These are phyloP conservation scores for Xylaria cubensis DNA, from an alignment of 495 filamentous ascomycete species.

Conservation along the genomic window DNA sequence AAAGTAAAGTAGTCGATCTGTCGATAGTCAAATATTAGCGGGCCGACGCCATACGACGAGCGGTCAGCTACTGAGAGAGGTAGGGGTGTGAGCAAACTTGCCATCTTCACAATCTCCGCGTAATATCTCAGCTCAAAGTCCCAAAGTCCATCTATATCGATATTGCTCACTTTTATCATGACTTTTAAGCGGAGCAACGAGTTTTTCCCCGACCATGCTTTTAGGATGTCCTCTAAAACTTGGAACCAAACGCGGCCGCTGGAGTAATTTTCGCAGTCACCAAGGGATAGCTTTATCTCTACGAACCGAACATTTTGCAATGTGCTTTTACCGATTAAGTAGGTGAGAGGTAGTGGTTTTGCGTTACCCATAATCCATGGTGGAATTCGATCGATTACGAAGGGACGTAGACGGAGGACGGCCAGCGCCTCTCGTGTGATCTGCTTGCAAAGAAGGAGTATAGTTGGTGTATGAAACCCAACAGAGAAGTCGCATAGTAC, in stretches of 20 bases:
- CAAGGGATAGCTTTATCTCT: conserved; percentile 42
- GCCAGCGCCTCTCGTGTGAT: conserved; percentile 44
- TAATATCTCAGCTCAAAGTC: conserved; percentile 36
- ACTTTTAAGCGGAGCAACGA: conserved; percentile 38
- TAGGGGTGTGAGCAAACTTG: conserved; percentile 23
- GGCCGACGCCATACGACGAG: conserved; percentile 7
- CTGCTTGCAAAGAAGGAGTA: conserved; percentile 46
- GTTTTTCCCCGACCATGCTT: conserved; percentile 36
- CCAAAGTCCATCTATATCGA: conserved; percentile 33
- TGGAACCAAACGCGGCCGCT: conserved; percentile 42
- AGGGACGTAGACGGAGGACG: conserved; percentile 32
- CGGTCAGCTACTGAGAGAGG: background rate
- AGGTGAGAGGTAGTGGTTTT: conserved; percentile 36
- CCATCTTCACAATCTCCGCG: conserved; percentile 25
- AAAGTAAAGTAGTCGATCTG: conserved; percentile 38
- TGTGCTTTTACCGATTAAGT: conserved; percentile 39
- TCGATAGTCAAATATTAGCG: background rate
- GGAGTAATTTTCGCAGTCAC: conserved; percentile 33
- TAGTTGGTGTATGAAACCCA: conserved; percentile 38
- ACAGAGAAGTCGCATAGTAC: conserved; percentile 13
- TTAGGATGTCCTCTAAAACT: conserved; percentile 35
- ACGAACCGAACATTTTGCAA: conserved; percentile 42
- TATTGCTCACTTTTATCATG: conserved; percentile 39
- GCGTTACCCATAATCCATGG: conserved; percentile 42
- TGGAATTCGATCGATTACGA: conserved; percentile 47